phyloP scores from a whole-genome alignment of 2,329 filamentous ascomycete species.

The Sphaerulina vaccinii region DNA sequence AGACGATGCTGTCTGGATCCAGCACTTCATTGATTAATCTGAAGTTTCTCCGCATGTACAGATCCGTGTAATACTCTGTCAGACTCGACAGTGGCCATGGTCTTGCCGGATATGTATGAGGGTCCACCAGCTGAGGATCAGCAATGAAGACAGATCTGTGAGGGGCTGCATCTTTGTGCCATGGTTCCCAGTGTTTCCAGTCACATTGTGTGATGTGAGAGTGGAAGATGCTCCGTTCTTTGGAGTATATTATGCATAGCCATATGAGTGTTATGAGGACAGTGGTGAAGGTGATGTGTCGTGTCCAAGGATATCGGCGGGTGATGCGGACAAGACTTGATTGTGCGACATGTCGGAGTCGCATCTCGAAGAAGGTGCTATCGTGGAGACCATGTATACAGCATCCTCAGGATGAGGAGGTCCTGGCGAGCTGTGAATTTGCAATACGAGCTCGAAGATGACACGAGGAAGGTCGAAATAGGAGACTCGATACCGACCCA shows the following conservation, averaged over 20 bases:
- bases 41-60: conserved; percentile 83
- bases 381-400: not conserved
- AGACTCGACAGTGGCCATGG: conserved; percentile 68
- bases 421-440: not conserved
- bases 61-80: conserved; percentile 75
- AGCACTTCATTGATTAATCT: conserved; percentile 71
- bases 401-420: not conserved
- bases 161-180: conserved; percentile 75
- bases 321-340: conserved; percentile 24
- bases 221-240: conserved; percentile 76
- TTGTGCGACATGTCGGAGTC: conserved; percentile 23
- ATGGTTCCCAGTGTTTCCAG: conserved; percentile 89
- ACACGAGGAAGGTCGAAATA: not conserved
- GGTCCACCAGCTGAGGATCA: conserved; percentile 88
- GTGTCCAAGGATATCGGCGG: conserved; percentile 29
- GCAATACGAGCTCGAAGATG: not conserved
- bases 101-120: conserved; percentile 88
- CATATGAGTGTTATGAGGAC: conserved; percentile 54
- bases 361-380: conserved; percentile 14
- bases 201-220: conserved; percentile 68
- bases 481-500: not conserved
- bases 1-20: conserved; percentile 83
- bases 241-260: conserved; percentile 76
- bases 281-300: conserved; percentile 26
- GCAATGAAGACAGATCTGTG: conserved; percentile 83